These are phyloP conservation scores for Allomyces arbusculus DNA, from an alignment of 192 early-diverging fungal species.

Conservation along the genomic window DNA sequence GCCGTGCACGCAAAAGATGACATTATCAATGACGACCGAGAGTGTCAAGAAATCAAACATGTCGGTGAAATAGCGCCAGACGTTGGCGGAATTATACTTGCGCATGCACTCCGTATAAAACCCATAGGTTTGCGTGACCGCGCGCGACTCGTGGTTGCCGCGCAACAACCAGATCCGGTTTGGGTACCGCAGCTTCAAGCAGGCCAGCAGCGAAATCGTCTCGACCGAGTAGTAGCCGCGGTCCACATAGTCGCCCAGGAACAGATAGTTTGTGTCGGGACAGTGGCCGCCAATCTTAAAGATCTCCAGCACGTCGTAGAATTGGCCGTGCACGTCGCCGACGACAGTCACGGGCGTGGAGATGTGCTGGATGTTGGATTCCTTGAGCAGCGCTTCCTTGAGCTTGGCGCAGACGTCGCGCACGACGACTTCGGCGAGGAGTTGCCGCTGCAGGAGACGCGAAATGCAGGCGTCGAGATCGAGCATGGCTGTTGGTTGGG, in stretches of 20 bases:
- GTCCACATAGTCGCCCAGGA: conserved; percentile 76
- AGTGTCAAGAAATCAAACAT: conserved; percentile 84
- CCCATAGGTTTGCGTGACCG: conserved; percentile 85
- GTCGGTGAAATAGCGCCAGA: conserved; percentile 86
- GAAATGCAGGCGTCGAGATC: conserved; percentile 68
- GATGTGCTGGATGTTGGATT: conserved; percentile 71
- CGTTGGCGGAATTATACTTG: conserved; percentile 61
- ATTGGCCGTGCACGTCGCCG: conserved; percentile 83
- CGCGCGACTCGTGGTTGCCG: conserved; percentile 87
- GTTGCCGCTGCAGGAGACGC: conserved; percentile 45
- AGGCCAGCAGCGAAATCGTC: conserved; percentile 71
- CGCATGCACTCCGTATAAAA: conserved; percentile 82
- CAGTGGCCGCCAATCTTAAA: conserved; percentile 63
- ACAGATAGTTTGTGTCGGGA: conserved; percentile 71
- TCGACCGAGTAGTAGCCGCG: conserved; percentile 71
- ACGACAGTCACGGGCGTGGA: conserved; percentile 73
- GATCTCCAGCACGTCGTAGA: conserved; percentile 70
- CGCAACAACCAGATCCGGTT: conserved; percentile 68
- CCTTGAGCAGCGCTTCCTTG: conserved; percentile 55
- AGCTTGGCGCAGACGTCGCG: conserved; percentile 60
- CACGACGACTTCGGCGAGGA: conserved; percentile 52
- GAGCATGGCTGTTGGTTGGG: conserved; percentile 5
- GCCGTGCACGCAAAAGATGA: conserved; percentile 89
- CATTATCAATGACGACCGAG: conserved; percentile 67
- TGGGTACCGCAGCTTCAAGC: conserved; percentile 76